Percentiles rank a stretch among this genome's conserved stretches.
phyloP scores from a whole-genome alignment of 2,329 filamentous ascomycete species.

The Myriosclerotinia duriaeana region DNA sequence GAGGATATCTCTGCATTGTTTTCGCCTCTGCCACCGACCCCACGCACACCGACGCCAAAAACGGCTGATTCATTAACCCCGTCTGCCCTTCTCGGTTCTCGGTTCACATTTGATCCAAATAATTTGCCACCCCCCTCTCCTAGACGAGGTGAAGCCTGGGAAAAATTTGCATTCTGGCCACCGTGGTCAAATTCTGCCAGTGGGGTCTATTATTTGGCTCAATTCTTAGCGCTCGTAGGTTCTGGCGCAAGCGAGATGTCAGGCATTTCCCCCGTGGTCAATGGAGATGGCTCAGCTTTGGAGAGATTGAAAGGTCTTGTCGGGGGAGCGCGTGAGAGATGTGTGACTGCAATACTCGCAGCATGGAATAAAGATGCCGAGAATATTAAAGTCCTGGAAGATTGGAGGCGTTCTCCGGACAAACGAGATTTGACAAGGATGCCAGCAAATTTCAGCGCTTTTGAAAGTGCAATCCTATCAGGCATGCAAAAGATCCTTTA shows the following conservation, averaged over 20 bases:
- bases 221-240: slow-evolving; percentile 79
- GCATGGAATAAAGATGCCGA: slow-evolving; percentile 94
- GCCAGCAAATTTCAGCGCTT: slow-evolving; percentile 80
- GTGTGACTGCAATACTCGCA: slow-evolving; percentile 78
- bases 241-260: slow-evolving; percentile 85
- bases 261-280: slow-evolving; percentile 64
- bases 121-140: slow-evolving; percentile 76
- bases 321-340: slow-evolving; percentile 76
- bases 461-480: slow-evolving; percentile 76
- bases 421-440: slow-evolving; percentile 86
- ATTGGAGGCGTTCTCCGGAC: slow-evolving; percentile 84
- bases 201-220: slow-evolving; percentile 85
- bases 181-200: slow-evolving; percentile 89
- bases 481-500: slow-evolving; percentile 97
- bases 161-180: slow-evolving; percentile 94
- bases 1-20: slow-evolving; percentile 88
- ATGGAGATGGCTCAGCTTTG: slow-evolving; percentile 54
- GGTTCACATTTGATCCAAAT: slow-evolving; percentile 76
- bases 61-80: slow-evolving; percentile 51
- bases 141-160: slow-evolving; percentile 80
- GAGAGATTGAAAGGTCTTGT: slow-evolving; percentile 78
- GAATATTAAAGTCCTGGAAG: slow-evolving; percentile 86
- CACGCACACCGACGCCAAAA: slow-evolving; percentile 67
- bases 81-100: slow-evolving; percentile 63
- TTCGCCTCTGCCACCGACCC: slow-evolving; percentile 72